Evolutionary conservation across 2,329 filamentous ascomycete species (phyloP), one percentile per base, ranked within the genome.

Genomic region (Colletotrichum tabaci): DNA sequence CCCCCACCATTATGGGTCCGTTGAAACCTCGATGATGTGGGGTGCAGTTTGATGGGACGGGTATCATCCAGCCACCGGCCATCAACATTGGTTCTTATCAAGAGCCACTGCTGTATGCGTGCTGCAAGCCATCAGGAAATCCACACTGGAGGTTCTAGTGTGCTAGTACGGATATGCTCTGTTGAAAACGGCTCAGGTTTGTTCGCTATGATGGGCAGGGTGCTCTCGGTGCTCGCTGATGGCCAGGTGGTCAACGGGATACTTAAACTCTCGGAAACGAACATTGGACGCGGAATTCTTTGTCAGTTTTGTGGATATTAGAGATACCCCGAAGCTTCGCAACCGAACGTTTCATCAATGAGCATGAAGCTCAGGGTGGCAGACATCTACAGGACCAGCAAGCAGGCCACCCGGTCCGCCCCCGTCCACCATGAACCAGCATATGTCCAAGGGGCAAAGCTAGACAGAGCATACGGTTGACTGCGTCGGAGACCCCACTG

Each of bases 81-180:
- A 5, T 56, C 35, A 12, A 7, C 35, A 56, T 40, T n/a, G 12
- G n/a, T 30, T 40, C 12, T 61, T 61, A 26, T 61, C n/a, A 49
- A 26, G 26, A 13, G 18, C 23, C 44, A 7, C 12, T 26, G 30
- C 8, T 3, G 4, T 21, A 7, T 4, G 47, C 2, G 2, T 10
- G 9, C n/a, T 10, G 13, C n/a, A 1, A 35, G 13, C 12, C 0
- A 18, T 7, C 4, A 2, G n/a, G 9, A 1, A 16, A 2, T 13
- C 10, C 30, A 38, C 9, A 18, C 21, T 16, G 4, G 1, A 40
- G 18, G n/a, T 35, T 35, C 8, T 9, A 9, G 8, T 35, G 30
- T 9, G 30, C 30, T 35, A 35, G 30, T 13, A 40, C 12, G 3
- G 10, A 38, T 38, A 21, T 4, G 13, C 10, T 23, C n/a, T 3